Base-by-base conservation (phyloP, 1,284 basidiomycete species). In the Violaceomyces palustris region DNA sequence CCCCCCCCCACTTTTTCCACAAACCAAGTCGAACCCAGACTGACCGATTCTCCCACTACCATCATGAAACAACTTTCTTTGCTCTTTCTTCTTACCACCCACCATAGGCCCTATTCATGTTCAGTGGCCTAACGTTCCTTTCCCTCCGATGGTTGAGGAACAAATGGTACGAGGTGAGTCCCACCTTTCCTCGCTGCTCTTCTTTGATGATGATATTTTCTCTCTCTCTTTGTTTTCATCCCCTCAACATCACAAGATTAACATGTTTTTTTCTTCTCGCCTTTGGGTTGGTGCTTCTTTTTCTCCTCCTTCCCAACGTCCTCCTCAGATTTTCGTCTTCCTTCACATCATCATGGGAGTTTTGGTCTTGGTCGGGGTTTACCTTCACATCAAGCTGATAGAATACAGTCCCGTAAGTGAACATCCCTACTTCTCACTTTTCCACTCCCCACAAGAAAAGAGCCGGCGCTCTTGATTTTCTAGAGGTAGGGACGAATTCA, bases 291-390 rank as follows among this genome's bases (percentile, higher is more conserved):
- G 17, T 3, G 6, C 7, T 3, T 2, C 21, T 41, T 15, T 15
- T 8, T 11, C 5, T 34, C n/a, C 7, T 36, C 12, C 10, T 17
- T 4, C 9, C 18, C 26, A 18, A 30, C 15, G 6, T 25, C n/a
- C 36, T 35, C 2, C 69, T 62, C 44, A 72, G 71, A 39, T 37
- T 45, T 47, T 74, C 61, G 58, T 59, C 17, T 35, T 63, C 39
- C 40, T 56, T 10, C 71, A 74, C 38, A 68, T 74, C 42, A 19
- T 51, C 27, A 60, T 67, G 23, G 69, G 65, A 2, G 35, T 74
- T 25, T 44, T 68, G n/a, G 61, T 58, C 31, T 17, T 74, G n/a
- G 43, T 63, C 6, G 64, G 61, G 8, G 49, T 51, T 19, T 74
- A 66, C 39, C 61, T 67, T 21, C 70, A 74, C 45, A 64, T 72